phyloP scores from a whole-genome alignment of 768 basidiomycete species.

The Nevesoporus exiguus region DNA sequence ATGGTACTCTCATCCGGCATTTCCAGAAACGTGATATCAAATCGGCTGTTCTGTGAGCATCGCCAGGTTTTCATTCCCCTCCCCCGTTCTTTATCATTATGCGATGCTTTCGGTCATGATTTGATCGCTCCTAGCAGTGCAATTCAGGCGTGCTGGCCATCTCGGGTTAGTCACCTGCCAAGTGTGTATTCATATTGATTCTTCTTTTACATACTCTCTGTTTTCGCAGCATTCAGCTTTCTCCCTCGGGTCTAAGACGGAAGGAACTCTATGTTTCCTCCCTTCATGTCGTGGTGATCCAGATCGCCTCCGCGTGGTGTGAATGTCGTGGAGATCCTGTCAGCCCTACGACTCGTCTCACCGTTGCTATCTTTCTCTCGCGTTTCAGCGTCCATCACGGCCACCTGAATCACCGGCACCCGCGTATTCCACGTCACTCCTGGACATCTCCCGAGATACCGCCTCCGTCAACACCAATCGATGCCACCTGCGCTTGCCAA shows the following conservation, averaged over 20 bases:
- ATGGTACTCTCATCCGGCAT: constrained; percentile 16
- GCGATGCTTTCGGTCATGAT: constrained; percentile 29
- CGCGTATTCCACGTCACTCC: constrained; percentile 3
- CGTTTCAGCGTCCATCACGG: constrained; percentile 21
- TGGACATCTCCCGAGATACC: constrained; percentile 13
- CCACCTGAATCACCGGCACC: neutral
- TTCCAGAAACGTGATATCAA: constrained; percentile 34
- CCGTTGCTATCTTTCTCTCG: constrained; percentile 19
- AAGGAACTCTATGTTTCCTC: constrained; percentile 21
- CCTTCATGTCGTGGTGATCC: constrained; percentile 22
- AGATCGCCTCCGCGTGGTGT: constrained; percentile 19
- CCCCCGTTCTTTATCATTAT: constrained; percentile 25
- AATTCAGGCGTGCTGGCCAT: constrained; percentile 16
- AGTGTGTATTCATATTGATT: constrained; percentile 14
- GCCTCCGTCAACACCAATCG: constrained; percentile 12
- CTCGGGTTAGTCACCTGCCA: constrained; percentile 22
- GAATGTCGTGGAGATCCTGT: constrained; percentile 12
- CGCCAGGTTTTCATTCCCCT: constrained; percentile 28
- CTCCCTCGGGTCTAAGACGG: constrained; percentile 33
- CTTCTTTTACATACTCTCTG: constrained; percentile 34
- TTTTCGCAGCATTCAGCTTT: constrained; percentile 16
- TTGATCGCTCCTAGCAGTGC: constrained; percentile 29
- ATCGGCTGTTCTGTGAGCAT: constrained; percentile 31
- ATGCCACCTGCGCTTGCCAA: neutral
- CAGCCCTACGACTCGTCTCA: constrained; percentile 20